Conservation (phyloP, 2,329 filamentous ascomycete genomes). For the Hypoxylon sp. region DNA sequence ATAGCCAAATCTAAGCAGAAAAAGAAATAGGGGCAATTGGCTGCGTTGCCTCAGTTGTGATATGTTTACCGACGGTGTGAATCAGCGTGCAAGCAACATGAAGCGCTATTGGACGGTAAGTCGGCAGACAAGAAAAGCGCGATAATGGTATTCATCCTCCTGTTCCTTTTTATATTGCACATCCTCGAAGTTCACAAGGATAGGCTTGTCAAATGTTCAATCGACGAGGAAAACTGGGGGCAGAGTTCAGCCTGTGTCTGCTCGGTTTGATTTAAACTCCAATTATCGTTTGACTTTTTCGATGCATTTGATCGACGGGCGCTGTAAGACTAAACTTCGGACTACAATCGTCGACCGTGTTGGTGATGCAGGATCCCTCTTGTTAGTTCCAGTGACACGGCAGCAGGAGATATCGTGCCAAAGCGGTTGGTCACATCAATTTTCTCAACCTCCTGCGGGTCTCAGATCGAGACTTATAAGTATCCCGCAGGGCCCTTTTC, state of each 20-base stretch:
- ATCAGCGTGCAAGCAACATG: slow-evolving; percentile 1
- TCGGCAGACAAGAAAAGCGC: neutral
- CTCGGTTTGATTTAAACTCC: slow-evolving; percentile 24
- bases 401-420: slow-evolving; percentile 16
- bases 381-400: slow-evolving; percentile 14
- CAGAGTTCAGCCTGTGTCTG: slow-evolving; percentile 16
- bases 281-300: slow-evolving; percentile 14
- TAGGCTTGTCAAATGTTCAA: slow-evolving; percentile 3
- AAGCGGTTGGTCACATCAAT: slow-evolving; percentile 6
- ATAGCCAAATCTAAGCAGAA: slow-evolving; percentile 9
- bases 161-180: slow-evolving; percentile 16
- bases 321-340: neutral
- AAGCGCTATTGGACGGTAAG: slow-evolving; percentile 7
- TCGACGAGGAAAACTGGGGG: neutral
- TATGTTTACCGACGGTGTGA: slow-evolving; percentile 1
- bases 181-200: slow-evolving; percentile 8
- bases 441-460: slow-evolving; percentile 16
- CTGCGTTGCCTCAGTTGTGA: neutral
- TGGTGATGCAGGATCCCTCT: slow-evolving; percentile 4
- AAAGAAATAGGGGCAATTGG: slow-evolving; percentile 18
- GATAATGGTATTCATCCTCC: slow-evolving; percentile 4
- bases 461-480: slow-evolving; percentile 21
- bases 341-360: slow-evolving; percentile 7
- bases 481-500: slow-evolving; percentile 27
- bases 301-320: slow-evolving; percentile 22